Conservation (phyloP, 306 rosid species). For the Rubus parviflorus region DNA sequence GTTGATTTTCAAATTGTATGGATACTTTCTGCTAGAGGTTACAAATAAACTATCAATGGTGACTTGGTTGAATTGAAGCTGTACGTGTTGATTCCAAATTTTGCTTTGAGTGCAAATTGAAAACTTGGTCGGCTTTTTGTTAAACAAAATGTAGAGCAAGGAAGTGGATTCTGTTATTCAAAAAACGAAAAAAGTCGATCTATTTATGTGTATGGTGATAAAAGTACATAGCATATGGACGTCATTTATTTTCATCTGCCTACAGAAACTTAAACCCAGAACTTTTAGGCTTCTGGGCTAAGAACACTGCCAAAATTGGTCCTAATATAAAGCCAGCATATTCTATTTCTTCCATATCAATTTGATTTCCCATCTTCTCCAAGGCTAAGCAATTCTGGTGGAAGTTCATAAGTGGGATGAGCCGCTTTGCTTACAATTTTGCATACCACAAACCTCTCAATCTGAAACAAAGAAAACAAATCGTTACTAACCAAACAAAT, state of each 20-base stretch:
- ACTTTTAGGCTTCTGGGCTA: no score
- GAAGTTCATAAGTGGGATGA: not conserved
- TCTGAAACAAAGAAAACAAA: slow-evolving; percentile 10
- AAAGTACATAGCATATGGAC: not conserved
- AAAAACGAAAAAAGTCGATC: no score
- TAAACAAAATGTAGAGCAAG: no score
- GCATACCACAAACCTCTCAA: slow-evolving; percentile 11
- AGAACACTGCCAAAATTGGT: not conserved
- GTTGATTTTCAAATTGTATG: not conserved
- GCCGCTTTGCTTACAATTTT: not conserved
- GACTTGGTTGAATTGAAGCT: not conserved
- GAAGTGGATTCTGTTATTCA: no score
- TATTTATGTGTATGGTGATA: not conserved
- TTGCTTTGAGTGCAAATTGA: not conserved
- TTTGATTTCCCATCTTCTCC: not conserved
- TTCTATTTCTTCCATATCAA: not conserved
- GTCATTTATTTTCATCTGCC: not conserved
- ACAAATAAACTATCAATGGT: not conserved
- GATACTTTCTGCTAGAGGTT: not conserved
- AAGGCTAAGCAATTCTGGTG: not conserved
- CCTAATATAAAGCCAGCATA: not conserved
- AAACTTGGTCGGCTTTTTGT: no score
- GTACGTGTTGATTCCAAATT: not conserved
- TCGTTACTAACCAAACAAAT: not conserved
- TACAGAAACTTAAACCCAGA: not conserved